Evolutionary conservation across 805 yeast genomes (phyloP).

Genomic region (Nakazawaea molendinolei): DNA sequence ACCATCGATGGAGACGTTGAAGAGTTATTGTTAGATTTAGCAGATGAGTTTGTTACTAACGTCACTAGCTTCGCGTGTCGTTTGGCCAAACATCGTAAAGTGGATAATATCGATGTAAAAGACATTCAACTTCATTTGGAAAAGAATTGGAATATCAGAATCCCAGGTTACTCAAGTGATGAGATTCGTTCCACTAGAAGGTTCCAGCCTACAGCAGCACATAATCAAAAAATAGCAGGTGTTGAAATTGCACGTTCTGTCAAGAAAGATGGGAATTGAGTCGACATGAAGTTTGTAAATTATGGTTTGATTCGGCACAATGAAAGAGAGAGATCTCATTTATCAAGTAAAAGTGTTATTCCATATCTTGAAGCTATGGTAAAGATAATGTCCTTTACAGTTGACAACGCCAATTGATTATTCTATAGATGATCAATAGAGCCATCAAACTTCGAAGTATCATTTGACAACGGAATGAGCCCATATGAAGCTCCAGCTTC

Average conservation of each 20-base stretch:
- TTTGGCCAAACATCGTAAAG: slow-evolving; percentile 88
- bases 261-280: slow-evolving; percentile 32
- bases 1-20: slow-evolving; percentile 93
- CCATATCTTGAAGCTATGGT: too few relatives aligned
- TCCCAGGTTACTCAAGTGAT: slow-evolving; percentile 91
- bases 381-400: too few relatives aligned
- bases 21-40: slow-evolving; percentile 81
- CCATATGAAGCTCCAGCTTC: too few relatives aligned
- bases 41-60: slow-evolving; percentile 89
- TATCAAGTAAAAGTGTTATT: too few relatives aligned
- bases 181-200: slow-evolving; percentile 76
- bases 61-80: slow-evolving; percentile 93
- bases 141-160: slow-evolving; percentile 88
- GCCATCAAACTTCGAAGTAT: too few relatives aligned
- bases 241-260: slow-evolving; percentile 59
- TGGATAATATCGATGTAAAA: slow-evolving; percentile 77
- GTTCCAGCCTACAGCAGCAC: slow-evolving; percentile 58
- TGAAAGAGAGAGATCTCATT: too few relatives aligned
- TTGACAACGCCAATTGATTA: too few relatives aligned
- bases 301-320: too few relatives aligned
- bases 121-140: slow-evolving; percentile 91
- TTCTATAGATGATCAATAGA: too few relatives aligned
- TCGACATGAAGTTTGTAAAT: background rate
- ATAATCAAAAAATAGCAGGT: slow-evolving; percentile 64
- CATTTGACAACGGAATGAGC: too few relatives aligned